A percentile compares a stretch with the other conserved stretches of the same genome.
Evolutionary conservation across 78 protist species (phyloP).

Genomic region (Dictyostelium capitatum): DNA sequence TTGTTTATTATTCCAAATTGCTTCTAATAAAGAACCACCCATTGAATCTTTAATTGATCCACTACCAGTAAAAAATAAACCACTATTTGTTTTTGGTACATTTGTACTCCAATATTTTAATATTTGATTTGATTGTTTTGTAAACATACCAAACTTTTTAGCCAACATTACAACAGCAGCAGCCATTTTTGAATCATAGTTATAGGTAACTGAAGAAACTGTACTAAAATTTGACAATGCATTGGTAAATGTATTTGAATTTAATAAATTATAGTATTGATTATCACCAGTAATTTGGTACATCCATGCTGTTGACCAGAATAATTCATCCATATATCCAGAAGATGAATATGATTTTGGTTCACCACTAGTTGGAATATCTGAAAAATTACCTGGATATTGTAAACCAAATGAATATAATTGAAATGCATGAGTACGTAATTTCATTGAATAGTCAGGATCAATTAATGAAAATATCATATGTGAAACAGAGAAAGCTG

Average conservation of each 20-base stretch:
- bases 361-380: conserved; percentile 11
- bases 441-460: conserved; percentile 20
- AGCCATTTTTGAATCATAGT: background rate
- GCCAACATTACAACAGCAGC: background rate
- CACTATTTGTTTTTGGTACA: conserved; percentile 3
- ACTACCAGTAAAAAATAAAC: background rate
- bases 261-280: background rate
- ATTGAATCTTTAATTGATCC: background rate
- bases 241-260: background rate
- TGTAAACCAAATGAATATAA: conserved; percentile 31
- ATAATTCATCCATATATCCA: conserved; percentile 52
- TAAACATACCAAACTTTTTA: background rate
- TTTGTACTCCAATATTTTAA: background rate
- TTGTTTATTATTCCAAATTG: conserved; percentile 20
- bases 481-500: conserved; percentile 43
- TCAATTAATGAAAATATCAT: conserved; percentile 24
- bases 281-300: conserved; percentile 32
- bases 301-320: conserved; percentile 68
- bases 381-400: conserved; percentile 53
- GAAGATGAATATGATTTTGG: conserved; percentile 37
- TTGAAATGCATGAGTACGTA: conserved; percentile 47
- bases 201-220: background rate
- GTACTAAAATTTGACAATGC: background rate
- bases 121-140: background rate
- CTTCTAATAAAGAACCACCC: background rate